A percentile compares a stretch with the other conserved stretches of the same genome.
These are phyloP conservation scores for Antrodiella citrinella DNA, from an alignment of 768 basidiomycete species.

Conservation along the genomic window DNA sequence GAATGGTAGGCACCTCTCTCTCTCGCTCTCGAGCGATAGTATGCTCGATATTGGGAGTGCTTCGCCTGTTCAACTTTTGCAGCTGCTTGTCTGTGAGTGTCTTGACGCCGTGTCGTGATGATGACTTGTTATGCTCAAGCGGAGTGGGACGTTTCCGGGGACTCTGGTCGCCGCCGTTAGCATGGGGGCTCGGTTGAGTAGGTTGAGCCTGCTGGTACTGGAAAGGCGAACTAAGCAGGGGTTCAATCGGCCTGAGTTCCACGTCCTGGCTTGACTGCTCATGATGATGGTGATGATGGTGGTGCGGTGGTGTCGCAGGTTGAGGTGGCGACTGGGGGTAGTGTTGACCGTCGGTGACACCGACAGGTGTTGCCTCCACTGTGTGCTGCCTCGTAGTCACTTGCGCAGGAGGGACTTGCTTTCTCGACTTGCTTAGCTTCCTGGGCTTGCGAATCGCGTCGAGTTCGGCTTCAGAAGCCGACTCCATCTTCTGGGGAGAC, in stretches of 20 bases:
- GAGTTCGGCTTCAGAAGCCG: neutral
- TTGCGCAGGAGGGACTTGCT: constrained; percentile 7
- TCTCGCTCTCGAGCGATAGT: neutral
- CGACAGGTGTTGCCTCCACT: too few relatives aligned
- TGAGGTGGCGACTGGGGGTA: too few relatives aligned
- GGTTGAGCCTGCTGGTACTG: too few relatives aligned
- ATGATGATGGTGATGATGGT: neutral
- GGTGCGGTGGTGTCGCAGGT: too few relatives aligned
- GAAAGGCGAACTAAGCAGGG: constrained; percentile 11
- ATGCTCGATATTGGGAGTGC: constrained; percentile 3
- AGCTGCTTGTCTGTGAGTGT: constrained; percentile 20
- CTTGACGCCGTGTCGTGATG: constrained; percentile 15
- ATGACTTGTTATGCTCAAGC: constrained; percentile 6
- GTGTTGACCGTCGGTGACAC: too few relatives aligned
- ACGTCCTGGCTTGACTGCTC: neutral
- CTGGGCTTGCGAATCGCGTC: constrained; percentile 5
- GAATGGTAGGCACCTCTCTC: neutral
- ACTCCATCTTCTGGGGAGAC: neutral
- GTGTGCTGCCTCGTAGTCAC: constrained; percentile 1
- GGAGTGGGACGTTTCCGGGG: constrained; percentile 10
- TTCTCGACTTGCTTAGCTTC: constrained; percentile 16
- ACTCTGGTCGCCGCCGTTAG: neutral
- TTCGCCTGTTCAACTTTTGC: constrained; percentile 16
- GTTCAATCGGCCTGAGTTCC: too few relatives aligned
- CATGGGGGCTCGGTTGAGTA: too few relatives aligned